These are phyloP conservation scores for Backusella psychrophila DNA, from an alignment of 192 early-diverging fungal species.

Conservation along the genomic window DNA sequence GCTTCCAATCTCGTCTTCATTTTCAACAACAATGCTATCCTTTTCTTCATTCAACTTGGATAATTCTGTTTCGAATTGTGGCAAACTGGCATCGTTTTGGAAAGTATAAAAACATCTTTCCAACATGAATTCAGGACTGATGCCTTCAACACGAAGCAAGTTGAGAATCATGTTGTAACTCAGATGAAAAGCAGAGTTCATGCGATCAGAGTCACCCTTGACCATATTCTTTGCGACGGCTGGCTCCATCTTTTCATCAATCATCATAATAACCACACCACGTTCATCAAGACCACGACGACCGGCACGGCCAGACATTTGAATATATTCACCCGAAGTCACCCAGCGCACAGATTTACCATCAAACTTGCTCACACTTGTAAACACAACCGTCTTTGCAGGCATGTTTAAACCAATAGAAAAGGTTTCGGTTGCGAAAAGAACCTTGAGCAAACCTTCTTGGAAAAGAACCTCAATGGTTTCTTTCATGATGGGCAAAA, in stretches of 20 bases:
- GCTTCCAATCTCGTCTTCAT: slow-evolving; percentile 66
- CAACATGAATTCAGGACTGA: slow-evolving; percentile 91
- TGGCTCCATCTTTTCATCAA: slow-evolving; percentile 95
- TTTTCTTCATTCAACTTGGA: slow-evolving; percentile 50
- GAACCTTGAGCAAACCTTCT: slow-evolving; percentile 80
- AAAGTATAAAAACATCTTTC: slow-evolving; percentile 91
- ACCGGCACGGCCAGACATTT: slow-evolving; percentile 98
- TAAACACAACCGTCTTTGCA: slow-evolving; percentile 97
- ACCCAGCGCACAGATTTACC: slow-evolving; percentile 85
- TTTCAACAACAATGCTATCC: slow-evolving; percentile 55
- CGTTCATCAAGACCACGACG: slow-evolving; percentile 96
- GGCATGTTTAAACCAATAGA: slow-evolving; percentile 99
- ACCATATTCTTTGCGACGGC: slow-evolving; percentile 91
- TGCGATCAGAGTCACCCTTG: slow-evolving; percentile 77
- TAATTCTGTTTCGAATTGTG: slow-evolving; percentile 67
- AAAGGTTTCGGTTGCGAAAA: slow-evolving; percentile 99
- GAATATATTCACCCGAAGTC: slow-evolving; percentile 95
- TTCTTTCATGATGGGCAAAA: slow-evolving; percentile 97
- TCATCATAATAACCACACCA: slow-evolving; percentile 96
- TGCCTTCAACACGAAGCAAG: slow-evolving; percentile 90
- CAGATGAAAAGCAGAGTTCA: slow-evolving; percentile 94
- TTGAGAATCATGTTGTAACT: slow-evolving; percentile 98
- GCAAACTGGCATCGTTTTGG: slow-evolving; percentile 83
- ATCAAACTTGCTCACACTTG: slow-evolving; percentile 89
- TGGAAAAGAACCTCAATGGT: slow-evolving; percentile 96